Base-by-base conservation (phyloP, 768 basidiomycete species). In the Trametes gibbosa region DNA sequence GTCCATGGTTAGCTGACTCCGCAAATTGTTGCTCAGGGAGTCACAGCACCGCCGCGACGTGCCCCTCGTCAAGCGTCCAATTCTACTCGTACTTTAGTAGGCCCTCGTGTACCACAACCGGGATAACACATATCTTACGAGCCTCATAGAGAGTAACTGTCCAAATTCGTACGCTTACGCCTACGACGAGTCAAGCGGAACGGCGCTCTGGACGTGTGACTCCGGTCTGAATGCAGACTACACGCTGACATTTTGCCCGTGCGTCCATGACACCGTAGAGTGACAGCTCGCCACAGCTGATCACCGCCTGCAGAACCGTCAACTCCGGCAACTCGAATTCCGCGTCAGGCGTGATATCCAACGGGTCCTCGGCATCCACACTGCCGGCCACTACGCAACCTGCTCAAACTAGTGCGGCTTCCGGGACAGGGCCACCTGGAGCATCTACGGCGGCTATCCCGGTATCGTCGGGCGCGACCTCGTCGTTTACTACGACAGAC, bases 151-250 rank as follows among this genome's bases (percentile, higher is more conserved):
- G 62, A 48, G 55, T 32, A 63, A 56, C 40, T 69, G 68, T 34
- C 66, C 66, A 2, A 65, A 65, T 19, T 59, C 65, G 41, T 66
- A 66, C 29, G 68, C 66, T 0, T 69, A 65, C 41, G 64, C 66
- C 7, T 69, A 56, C 43, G 68, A 65, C 58, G 63, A 64, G 53
- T 58, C 53, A 6, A 65, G 65, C 60, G 76, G 81, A 63, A 74
- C 81, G 0, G 83, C 85, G 0, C 72, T 85, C 40, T 84, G 77
- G 74, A 81, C 75, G 1, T 85, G 85, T 68, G 62, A 70, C 14
- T 73, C 81, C 8, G 40, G 59, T 12, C 48, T 59, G 39, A 63
- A 65, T 10, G 68, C 66, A 14, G 66, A 72, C 27, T 72, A 71
- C 49, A 68, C 63, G 0, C 29, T 71, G 24, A 72, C 71, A 0